A percentile compares a stretch with the other conserved stretches of the same genome.
Evolutionary conservation across 805 yeast species (phyloP).

Genomic region (Lachancea cidri): DNA sequence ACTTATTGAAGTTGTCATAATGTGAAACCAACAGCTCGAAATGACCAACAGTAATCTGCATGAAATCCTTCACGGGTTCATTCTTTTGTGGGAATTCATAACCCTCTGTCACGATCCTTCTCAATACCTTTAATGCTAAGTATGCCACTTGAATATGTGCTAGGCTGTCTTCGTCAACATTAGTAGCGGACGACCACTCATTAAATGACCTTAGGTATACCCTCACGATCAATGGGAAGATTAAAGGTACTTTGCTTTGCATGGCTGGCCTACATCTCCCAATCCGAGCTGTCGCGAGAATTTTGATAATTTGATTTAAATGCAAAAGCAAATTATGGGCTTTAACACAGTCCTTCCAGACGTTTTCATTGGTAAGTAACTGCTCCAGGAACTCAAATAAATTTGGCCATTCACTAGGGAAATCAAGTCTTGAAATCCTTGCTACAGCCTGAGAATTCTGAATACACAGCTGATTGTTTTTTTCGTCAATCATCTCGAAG

Average conservation of each 20-base stretch:
- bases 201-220: constrained; percentile 57
- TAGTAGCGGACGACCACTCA: constrained; percentile 47
- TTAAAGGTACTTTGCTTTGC: constrained; percentile 62
- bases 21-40: constrained; percentile 50
- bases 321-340: constrained; percentile 61
- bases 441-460: constrained; percentile 86
- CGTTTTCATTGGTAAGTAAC: constrained; percentile 41
- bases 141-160: constrained; percentile 71
- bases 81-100: constrained; percentile 64
- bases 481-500: constrained; percentile 58
- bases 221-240: constrained; percentile 55
- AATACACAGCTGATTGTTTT: constrained; percentile 65
- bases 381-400: constrained; percentile 60
- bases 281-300: constrained; percentile 67
- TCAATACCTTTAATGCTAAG: constrained; percentile 63
- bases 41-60: constrained; percentile 52
- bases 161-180: constrained; percentile 31
- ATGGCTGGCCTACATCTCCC: constrained; percentile 78
- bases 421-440: constrained; percentile 74
- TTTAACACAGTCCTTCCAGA: constrained; percentile 43
- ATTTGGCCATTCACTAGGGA: constrained; percentile 82
- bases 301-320: constrained; percentile 73
- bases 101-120: constrained; percentile 74
- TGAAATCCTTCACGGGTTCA: constrained; percentile 50
- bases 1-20: constrained; percentile 43